Evolutionary conservation across 2,329 filamentous ascomycete genomes (phyloP), one percentile per base, ranked within the genome.

Genomic region (Aspergillus caelatus): DNA sequence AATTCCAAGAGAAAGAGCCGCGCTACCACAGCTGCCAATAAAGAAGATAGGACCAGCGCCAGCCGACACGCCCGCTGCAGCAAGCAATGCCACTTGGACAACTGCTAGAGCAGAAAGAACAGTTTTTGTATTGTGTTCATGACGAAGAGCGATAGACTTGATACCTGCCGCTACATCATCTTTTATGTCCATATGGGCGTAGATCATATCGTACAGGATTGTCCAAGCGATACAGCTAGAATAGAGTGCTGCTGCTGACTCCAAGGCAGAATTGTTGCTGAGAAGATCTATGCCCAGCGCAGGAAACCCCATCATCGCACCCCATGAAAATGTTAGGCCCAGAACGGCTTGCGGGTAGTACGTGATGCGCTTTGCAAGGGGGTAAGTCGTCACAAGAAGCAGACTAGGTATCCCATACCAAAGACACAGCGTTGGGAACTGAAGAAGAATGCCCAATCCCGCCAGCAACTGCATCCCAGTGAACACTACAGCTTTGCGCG

Each of bases 31-130:
- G 56, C 82, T 85, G 7, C 85, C 86, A 12, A 82, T 69, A 63
- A 86, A 88, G 75, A 86, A 89, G 16, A 86, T 69, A 1, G 86
- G 86, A 0, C 87, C 86, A 23, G 85, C 81, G 16, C 85, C 86
- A 19, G 82, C 75, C 53, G 79, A 78, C 56, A 78, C 71, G n/a
- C 81, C 81, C 28, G 80, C 80, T 34, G 74, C 74, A 41, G 77
- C 78, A 46, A 83, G 77, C 11, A 83, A 71, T n/a, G 74, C 71
- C 21, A 82, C 75, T 62, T 83, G 81, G 45, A 72, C 70, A 4
- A 70, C 72, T 14, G 80, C 79, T 55, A 82, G 70, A 28, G 75
- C 78, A 34, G 75, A 77, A 19, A 83, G 74, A 12, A 82, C 73
- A 5, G 75, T 66, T 65, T 83, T 83, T 34, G 80, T 80, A 66